These are phyloP conservation scores for Acer yangbiense DNA, from an alignment of 345 rosid species.

Conservation along the genomic window DNA sequence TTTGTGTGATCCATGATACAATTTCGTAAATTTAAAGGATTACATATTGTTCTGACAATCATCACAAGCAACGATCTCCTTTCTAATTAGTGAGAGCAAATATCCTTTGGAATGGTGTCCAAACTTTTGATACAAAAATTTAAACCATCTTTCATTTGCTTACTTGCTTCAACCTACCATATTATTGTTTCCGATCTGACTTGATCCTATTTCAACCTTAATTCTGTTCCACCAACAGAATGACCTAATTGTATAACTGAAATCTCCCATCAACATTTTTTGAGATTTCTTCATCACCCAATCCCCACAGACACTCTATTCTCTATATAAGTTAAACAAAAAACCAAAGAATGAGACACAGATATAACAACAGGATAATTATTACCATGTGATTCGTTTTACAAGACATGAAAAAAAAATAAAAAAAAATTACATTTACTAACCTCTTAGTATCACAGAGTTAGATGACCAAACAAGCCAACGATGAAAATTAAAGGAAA, in stretches of 20 bases:
- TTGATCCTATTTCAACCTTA: not conserved
- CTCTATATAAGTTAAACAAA: too few species aligned
- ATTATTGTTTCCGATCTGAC: not conserved
- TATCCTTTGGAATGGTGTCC: not conserved
- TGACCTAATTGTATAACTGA: not conserved
- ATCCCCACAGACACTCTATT: not conserved
- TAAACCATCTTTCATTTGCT: not conserved
- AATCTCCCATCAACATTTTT: not conserved
- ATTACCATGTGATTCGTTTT: not conserved
- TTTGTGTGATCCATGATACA: not conserved
- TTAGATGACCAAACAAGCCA: not conserved
- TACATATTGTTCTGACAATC: not conserved
- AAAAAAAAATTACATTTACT: too few species aligned
- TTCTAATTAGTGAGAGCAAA: not conserved
- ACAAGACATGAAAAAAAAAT: not conserved
- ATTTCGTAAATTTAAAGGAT: not conserved
- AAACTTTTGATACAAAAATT: not conserved
- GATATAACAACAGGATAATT: not conserved
- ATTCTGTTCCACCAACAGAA: not conserved
- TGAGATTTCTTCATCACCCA: not conserved
- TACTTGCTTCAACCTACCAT: not conserved
- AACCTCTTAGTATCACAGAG: not conserved
- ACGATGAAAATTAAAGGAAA: not conserved
- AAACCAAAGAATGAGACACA: not conserved
- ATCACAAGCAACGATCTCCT: not conserved